Conservation (phyloP, 495 filamentous ascomycete genomes). For the Parathielavia appendiculata region DNA sequence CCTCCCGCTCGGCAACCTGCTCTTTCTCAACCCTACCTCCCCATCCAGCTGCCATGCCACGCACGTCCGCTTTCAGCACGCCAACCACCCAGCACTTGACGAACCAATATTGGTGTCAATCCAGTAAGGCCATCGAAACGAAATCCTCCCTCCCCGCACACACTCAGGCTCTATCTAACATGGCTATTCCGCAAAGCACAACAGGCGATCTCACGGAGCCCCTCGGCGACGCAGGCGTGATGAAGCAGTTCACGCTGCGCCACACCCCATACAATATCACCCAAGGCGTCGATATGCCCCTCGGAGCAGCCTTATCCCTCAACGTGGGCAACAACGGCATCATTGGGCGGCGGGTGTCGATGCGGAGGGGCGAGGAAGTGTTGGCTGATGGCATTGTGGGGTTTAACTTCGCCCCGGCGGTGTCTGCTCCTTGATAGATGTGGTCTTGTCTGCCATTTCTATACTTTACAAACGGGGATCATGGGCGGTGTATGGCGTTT, state of each 20-base stretch:
- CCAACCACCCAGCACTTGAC: not conserved
- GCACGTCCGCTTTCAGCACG: conserved; percentile 24
- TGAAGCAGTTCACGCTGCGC: conserved; percentile 28
- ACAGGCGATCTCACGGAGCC: conserved; percentile 37
- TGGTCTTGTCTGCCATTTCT: not conserved
- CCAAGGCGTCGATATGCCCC: conserved; percentile 27
- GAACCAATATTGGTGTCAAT: conserved; percentile 28
- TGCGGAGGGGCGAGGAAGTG: conserved; percentile 28
- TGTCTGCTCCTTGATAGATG: not conserved
- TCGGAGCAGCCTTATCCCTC: conserved; percentile 35
- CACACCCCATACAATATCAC: not conserved
- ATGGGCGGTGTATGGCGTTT: not conserved
- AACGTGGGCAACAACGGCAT: conserved; percentile 42
- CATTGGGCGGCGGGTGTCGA: conserved; percentile 44
- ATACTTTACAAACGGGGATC: not conserved
- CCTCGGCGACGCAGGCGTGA: conserved; percentile 32
- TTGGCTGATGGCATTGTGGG: conserved; percentile 46
- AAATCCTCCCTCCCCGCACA: not conserved
- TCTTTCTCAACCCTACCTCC: conserved; percentile 29
- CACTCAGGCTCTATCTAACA: not conserved
- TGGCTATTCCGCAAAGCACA: conserved; percentile 19
- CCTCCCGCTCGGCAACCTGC: conserved; percentile 26
- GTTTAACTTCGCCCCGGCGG: conserved; percentile 32
- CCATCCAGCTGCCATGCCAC: conserved; percentile 28
- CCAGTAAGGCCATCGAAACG: conserved; percentile 20